These are phyloP conservation scores for Gnetum montanum DNA, from an alignment of 75 land plant species.

Conservation along the genomic window DNA sequence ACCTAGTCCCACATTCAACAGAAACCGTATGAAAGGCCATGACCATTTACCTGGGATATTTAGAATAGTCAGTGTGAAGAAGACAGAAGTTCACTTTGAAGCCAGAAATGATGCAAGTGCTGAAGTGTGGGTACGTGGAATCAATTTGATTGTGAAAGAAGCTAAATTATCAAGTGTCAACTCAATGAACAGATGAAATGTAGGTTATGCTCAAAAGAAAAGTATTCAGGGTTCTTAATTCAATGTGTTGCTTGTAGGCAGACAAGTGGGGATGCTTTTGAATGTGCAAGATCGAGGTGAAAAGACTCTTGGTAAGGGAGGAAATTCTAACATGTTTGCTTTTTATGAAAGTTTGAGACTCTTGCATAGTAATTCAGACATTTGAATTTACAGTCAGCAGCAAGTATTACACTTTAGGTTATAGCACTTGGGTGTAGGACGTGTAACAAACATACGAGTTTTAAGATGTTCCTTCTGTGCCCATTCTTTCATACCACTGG, in stretches of 20 bases:
- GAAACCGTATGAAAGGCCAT: slow-evolving; percentile 50
- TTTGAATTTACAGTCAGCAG: not conserved
- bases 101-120: slow-evolving; percentile 35
- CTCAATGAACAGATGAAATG: not conserved
- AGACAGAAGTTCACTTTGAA: slow-evolving; percentile 74
- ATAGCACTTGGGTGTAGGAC: too few species aligned
- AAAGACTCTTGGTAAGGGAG: not conserved
- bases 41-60: slow-evolving; percentile 39
- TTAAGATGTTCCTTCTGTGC: too few species aligned
- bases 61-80: slow-evolving; percentile 41
- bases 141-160: slow-evolving; percentile 41
- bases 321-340: not conserved
- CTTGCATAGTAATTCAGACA: not conserved
- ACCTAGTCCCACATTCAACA: slow-evolving; percentile 32
- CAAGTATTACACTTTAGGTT: too few species aligned
- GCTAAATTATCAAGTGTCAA: slow-evolving; percentile 7
- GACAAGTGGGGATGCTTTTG: not conserved
- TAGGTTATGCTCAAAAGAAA: too few species aligned
- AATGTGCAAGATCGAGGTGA: not conserved
- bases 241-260: not conserved
- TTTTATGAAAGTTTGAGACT: not conserved
- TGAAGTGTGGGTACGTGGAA: slow-evolving; percentile 84
- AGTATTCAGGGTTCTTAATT: not conserved
- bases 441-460: too few species aligned
- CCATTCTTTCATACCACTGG: too few species aligned